A percentile compares a stretch with the other conserved stretches of the same genome.
These are phyloP conservation scores for Coemansia guatemalensis DNA, from an alignment of 192 early-diverging fungal species.

Conservation along the genomic window DNA sequence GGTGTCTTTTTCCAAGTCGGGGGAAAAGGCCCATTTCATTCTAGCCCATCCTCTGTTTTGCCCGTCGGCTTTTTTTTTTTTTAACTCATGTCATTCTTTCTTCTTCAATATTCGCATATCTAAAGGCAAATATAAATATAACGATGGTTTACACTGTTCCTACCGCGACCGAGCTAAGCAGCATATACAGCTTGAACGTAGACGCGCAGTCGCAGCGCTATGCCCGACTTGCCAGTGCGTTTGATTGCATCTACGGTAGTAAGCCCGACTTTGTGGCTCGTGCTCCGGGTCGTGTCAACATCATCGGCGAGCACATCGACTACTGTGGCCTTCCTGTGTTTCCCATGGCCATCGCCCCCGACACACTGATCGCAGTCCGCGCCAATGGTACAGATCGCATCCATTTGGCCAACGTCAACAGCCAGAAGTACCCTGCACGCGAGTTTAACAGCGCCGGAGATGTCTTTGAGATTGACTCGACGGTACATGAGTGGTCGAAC, in stretches of 20 bases:
- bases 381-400: slow-evolving; percentile 28
- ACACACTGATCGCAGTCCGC: slow-evolving; percentile 36
- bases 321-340: slow-evolving; percentile 93
- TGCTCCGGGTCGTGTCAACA: slow-evolving; percentile 91
- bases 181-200: slow-evolving; percentile 36
- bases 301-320: slow-evolving; percentile 98
- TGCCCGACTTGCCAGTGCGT: slow-evolving; percentile 47
- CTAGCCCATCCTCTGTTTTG: neutral
- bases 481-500: slow-evolving; percentile 78
- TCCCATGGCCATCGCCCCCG: slow-evolving; percentile 90
- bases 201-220: slow-evolving; percentile 54
- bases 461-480: slow-evolving; percentile 69
- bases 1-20: too few relatives aligned
- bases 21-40: too few relatives aligned
- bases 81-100: neutral
- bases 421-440: slow-evolving; percentile 34
- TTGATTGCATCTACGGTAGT: slow-evolving; percentile 56
- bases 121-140: slow-evolving; percentile 3
- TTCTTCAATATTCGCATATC: neutral
- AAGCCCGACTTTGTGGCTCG: slow-evolving; percentile 81
- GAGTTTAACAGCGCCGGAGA: slow-evolving; percentile 17
- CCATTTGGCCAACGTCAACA: slow-evolving; percentile 26
- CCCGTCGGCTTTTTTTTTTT: slow-evolving; percentile 1
- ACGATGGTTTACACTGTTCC: slow-evolving; percentile 12
- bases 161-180: slow-evolving; percentile 14